A percentile compares a stretch with the other conserved stretches of the same genome.
Conservation (phyloP, 2,329 filamentous ascomycete genomes). For the Hawksworthiomyces lignivorus region DNA sequence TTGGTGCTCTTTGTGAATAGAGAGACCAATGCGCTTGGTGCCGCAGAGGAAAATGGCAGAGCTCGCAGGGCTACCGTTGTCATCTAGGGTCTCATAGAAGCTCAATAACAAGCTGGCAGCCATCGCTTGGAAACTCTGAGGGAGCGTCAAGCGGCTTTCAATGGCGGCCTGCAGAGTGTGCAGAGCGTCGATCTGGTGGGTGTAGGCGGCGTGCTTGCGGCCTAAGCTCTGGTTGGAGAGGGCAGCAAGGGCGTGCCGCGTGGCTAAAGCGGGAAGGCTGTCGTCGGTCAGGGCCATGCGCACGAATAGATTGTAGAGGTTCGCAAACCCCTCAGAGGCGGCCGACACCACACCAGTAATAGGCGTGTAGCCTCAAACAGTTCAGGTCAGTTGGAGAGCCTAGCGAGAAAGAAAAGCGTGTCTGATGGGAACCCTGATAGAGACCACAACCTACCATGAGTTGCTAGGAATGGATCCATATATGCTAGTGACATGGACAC, state of each 20-base stretch:
- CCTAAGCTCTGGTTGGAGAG: conserved; percentile 13
- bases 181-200: conserved; percentile 10
- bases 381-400: no score
- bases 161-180: conserved; percentile 11
- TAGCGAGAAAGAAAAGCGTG: no score
- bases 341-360: conserved; percentile 10
- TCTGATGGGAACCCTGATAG: no score
- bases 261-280: conserved; percentile 10
- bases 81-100: conserved; percentile 13
- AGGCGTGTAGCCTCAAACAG: conserved; percentile 7
- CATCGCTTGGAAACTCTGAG: conserved; percentile 13
- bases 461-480: neutral
- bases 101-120: conserved; percentile 16
- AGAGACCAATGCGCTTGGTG: conserved; percentile 12
- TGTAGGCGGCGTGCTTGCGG: conserved; percentile 1
- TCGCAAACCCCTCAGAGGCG: conserved; percentile 9
- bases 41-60: conserved; percentile 15
- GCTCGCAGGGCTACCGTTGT: conserved; percentile 4
- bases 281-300: conserved; percentile 17
- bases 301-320: conserved; percentile 16
- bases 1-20: conserved; percentile 9
- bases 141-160: neutral
- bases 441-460: neutral
- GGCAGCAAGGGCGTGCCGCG: conserved; percentile 14
- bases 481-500: neutral